Conservation (phyloP, 768 basidiomycete species). For the Collybiopsis luxurians region DNA sequence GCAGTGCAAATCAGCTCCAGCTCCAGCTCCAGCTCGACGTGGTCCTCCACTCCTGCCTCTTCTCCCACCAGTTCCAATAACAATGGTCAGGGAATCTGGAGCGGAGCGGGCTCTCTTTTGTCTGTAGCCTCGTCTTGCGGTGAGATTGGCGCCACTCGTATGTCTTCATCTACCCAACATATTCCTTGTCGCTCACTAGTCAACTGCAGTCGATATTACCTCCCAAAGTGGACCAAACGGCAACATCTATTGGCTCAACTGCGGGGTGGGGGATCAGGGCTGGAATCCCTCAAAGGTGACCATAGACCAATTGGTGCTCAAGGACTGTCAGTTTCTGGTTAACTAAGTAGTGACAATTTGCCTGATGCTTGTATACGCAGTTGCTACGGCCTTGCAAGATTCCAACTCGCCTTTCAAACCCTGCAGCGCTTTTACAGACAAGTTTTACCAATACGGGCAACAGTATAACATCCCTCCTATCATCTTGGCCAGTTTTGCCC, state of each 20-base stretch:
- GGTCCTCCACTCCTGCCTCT: background rate
- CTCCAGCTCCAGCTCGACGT: background rate
- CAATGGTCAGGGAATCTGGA: background rate
- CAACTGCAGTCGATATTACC: slow-evolving; percentile 44
- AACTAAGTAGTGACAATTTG: too few species aligned
- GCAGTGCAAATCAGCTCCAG: background rate
- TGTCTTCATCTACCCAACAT: slow-evolving; percentile 13
- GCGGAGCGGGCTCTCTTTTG: background rate
- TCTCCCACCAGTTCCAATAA: background rate
- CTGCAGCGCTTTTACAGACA: slow-evolving; percentile 46
- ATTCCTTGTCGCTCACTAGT: slow-evolving; percentile 1
- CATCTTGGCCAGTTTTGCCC: slow-evolving; percentile 80
- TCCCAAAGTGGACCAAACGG: slow-evolving; percentile 63
- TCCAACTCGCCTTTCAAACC: slow-evolving; percentile 53
- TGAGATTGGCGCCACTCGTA: slow-evolving; percentile 47
- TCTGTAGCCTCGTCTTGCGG: slow-evolving; percentile 37
- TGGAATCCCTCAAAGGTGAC: slow-evolving; percentile 72
- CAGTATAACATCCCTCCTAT: slow-evolving; percentile 61
- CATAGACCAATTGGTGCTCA: slow-evolving; percentile 47
- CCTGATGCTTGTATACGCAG: too few species aligned
- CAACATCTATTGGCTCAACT: slow-evolving; percentile 74
- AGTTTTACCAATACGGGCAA: slow-evolving; percentile 62
- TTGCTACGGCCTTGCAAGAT: slow-evolving; percentile 47
- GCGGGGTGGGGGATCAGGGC: slow-evolving; percentile 58
- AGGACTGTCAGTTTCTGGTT: too few species aligned